Evolutionary conservation across 2,329 filamentous ascomycete species (phyloP).

Genomic region (Aureobasidium mangrovei): DNA sequence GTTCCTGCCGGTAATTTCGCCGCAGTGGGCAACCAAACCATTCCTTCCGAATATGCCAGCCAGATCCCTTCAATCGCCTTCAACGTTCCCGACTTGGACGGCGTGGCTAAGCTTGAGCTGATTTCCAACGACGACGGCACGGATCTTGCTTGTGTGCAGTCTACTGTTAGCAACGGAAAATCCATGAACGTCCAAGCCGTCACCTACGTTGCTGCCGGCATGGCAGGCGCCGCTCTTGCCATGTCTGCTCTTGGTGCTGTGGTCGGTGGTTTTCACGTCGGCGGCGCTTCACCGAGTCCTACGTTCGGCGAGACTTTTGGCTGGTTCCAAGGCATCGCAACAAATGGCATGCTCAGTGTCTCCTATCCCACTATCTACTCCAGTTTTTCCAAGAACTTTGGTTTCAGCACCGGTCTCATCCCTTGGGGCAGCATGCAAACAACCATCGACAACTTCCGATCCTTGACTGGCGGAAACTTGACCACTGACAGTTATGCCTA

Average conservation of each 20-base stretch:
- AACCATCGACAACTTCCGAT: slow-evolving; percentile 76
- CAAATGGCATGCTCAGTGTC: slow-evolving; percentile 94
- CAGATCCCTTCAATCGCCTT: slow-evolving; percentile 86
- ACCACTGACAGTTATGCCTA: slow-evolving; percentile 68
- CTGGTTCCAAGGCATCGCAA: slow-evolving; percentile 88
- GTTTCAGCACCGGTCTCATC: slow-evolving; percentile 76
- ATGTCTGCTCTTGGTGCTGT: slow-evolving; percentile 64
- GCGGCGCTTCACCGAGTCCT: slow-evolving; percentile 60
- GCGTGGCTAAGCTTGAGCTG: slow-evolving; percentile 70
- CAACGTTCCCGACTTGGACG: slow-evolving; percentile 80
- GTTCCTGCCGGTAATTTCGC: slow-evolving; percentile 68
- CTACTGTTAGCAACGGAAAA: slow-evolving; percentile 79
- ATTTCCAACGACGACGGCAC: slow-evolving; percentile 48
- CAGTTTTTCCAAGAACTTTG: slow-evolving; percentile 88
- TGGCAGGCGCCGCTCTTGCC: slow-evolving; percentile 74
- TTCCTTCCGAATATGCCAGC: slow-evolving; percentile 61
- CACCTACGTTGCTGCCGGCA: slow-evolving; percentile 71
- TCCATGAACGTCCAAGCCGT: slow-evolving; percentile 66
- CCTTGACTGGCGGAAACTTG: slow-evolving; percentile 74
- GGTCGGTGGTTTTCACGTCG: slow-evolving; percentile 46
- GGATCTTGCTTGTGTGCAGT: slow-evolving; percentile 73
- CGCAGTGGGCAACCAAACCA: slow-evolving; percentile 60
- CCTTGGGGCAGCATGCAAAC: slow-evolving; percentile 73
- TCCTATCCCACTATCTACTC: slow-evolving; percentile 79
- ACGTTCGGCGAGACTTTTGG: slow-evolving; percentile 77